Evolutionary conservation across 1,139 yeast genomes (phyloP).

Genomic region (Taphrina populina): DNA sequence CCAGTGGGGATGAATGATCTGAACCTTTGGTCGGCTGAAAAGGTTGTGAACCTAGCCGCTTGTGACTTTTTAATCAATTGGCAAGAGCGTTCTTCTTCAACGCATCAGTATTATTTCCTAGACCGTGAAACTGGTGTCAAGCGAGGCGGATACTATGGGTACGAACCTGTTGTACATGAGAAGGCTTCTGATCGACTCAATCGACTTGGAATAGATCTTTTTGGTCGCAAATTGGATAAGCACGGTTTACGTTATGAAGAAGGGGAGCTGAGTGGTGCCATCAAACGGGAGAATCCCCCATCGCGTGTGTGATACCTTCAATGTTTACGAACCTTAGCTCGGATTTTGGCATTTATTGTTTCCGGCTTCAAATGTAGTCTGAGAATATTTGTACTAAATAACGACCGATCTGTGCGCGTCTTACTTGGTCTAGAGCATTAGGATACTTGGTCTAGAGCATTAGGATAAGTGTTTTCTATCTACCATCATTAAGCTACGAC

Average conservation of each 20-base stretch:
- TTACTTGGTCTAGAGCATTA: too few species aligned
- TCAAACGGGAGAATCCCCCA: constrained; percentile 5
- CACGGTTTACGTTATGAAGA: constrained; percentile 14
- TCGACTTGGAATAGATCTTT: constrained; percentile 15
- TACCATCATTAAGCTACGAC: too few species aligned
- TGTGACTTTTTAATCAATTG: constrained; percentile 18
- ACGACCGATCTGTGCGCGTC: too few species aligned
- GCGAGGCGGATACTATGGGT: constrained; percentile 15
- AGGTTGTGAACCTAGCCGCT: neutral
- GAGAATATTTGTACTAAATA: too few species aligned
- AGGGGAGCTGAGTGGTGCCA: constrained; percentile 15
- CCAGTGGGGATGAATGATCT: constrained; percentile 40
- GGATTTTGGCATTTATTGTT: too few species aligned
- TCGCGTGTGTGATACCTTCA: too few species aligned
- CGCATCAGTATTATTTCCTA: constrained; percentile 8
- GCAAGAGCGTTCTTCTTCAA: neutral
- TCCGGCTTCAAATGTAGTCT: too few species aligned
- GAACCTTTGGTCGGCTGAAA: constrained; percentile 33
- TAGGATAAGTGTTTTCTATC: too few species aligned
- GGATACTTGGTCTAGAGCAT: too few species aligned
- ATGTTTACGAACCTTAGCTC: too few species aligned
- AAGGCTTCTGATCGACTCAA: constrained; percentile 12
- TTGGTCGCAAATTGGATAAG: constrained; percentile 21
- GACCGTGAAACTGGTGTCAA: constrained; percentile 21
- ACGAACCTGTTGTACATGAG: neutral